Conservation (phyloP, 495 filamentous ascomycete species). For the Lasiosphaeria ovina region DNA sequence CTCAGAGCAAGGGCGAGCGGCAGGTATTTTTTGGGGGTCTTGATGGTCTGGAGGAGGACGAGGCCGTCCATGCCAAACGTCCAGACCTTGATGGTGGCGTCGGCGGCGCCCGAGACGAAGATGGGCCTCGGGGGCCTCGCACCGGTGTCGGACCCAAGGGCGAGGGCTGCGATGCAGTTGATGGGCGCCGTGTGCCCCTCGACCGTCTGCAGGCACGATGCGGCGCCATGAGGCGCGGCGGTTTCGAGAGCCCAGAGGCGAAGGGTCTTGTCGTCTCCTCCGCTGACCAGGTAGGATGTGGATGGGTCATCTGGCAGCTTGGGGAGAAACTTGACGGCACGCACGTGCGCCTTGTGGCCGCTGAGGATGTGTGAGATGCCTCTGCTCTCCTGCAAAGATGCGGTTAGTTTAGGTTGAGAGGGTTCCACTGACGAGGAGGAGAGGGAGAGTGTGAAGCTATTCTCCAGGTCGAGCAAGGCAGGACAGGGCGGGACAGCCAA, state of each 20-base stretch:
- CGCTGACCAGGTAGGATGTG: constrained; percentile 63
- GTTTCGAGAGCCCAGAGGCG: constrained; percentile 62
- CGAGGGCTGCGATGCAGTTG: constrained; percentile 68
- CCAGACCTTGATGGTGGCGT: constrained; percentile 83
- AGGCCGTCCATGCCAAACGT: constrained; percentile 42
- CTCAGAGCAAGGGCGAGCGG: constrained; percentile 72
- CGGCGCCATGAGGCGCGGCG: constrained; percentile 18
- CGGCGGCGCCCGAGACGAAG: constrained; percentile 70
- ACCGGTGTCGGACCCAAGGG: neutral
- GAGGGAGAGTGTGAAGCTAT: neutral
- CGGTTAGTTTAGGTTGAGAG: constrained; percentile 5
- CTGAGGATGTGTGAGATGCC: constrained; percentile 71
- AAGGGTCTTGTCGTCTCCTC: constrained; percentile 77
- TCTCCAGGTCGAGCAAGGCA: no score
- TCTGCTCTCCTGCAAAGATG: constrained; percentile 42
- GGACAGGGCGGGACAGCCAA: no score
- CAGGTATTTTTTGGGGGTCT: constrained; percentile 72
- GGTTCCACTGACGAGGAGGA: neutral
- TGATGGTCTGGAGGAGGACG: constrained; percentile 66
- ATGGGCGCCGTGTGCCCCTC: constrained; percentile 70
- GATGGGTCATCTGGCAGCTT: constrained; percentile 42
- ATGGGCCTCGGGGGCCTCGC: constrained; percentile 34
- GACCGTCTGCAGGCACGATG: constrained; percentile 45
- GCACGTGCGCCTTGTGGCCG: constrained; percentile 80
- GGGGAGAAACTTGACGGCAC: constrained; percentile 76